Conservation (phyloP, 2,329 filamentous ascomycete genomes). For the Rasamsonia emersonii region DNA sequence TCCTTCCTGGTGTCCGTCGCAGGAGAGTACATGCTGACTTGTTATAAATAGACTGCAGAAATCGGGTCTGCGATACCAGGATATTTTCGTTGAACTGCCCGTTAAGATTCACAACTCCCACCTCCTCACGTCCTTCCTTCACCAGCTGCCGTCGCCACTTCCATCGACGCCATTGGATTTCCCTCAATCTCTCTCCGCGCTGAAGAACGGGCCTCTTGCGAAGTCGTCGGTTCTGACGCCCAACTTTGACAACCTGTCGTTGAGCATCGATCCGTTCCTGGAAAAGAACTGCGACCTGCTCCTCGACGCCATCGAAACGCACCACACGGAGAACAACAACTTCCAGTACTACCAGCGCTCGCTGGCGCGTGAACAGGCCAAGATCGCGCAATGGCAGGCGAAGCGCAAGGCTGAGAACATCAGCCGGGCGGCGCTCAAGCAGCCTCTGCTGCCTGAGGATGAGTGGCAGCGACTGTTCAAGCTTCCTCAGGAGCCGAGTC, state of each 20-base stretch:
- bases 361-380: conserved; percentile 84
- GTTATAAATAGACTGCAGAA: conserved; percentile 67
- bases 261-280: conserved; percentile 93
- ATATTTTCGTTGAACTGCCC: conserved; percentile 85
- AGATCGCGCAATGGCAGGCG: conserved; percentile 92
- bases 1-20: conserved; percentile 12
- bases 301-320: conserved; percentile 91
- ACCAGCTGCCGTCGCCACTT: conserved; percentile 70
- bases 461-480: conserved; percentile 99
- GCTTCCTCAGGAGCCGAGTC: conserved; percentile 86
- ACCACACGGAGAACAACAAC: conserved; percentile 99
- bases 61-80: conserved; percentile 84
- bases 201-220: conserved; percentile 55
- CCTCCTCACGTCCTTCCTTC: conserved; percentile 87
- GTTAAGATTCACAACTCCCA: conserved; percentile 93
- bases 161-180: conserved; percentile 61
- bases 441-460: conserved; percentile 81
- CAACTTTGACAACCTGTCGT: conserved; percentile 80
- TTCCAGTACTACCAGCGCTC: conserved; percentile 96
- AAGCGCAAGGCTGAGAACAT: conserved; percentile 97
- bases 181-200: conserved; percentile 69
- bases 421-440: conserved; percentile 74
- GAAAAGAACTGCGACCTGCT: conserved; percentile 97
- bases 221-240: conserved; percentile 64
- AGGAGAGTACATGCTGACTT: conserved; percentile 20